Evolutionary conservation across 1,284 basidiomycete genomes (phyloP).

Genomic region (Peniophora sp.): DNA sequence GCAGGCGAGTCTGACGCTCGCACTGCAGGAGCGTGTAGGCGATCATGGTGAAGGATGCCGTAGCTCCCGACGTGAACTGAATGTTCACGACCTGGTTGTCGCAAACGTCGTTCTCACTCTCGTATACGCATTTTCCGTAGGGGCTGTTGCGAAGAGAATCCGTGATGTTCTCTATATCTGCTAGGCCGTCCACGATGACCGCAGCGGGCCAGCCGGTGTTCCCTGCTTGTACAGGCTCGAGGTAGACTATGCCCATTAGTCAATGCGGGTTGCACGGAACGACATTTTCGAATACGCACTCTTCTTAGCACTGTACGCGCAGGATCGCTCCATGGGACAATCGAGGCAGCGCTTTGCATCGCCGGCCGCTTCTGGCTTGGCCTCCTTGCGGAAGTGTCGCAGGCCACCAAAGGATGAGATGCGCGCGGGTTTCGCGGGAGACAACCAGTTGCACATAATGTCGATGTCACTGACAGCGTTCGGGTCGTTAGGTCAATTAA

Average conservation of each 20-base stretch:
- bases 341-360: conserved; percentile 63
- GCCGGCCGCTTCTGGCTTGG: conserved; percentile 64
- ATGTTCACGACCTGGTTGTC: conserved; percentile 82
- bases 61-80: conserved; percentile 70
- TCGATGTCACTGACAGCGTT: conserved; percentile 65
- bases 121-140: conserved; percentile 82
- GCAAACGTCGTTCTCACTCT: conserved; percentile 73
- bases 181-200: conserved; percentile 67
- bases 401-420: conserved; percentile 82
- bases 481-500: neutral
- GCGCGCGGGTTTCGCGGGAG: conserved; percentile 51
- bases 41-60: conserved; percentile 79
- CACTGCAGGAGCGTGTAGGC: conserved; percentile 67
- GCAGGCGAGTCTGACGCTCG: conserved; percentile 67
- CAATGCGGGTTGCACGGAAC: conserved; percentile 9
- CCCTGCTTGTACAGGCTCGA: conserved; percentile 55
- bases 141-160: conserved; percentile 54
- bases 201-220: conserved; percentile 53
- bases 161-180: conserved; percentile 73
- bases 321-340: conserved; percentile 63
- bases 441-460: conserved; percentile 71
- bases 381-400: conserved; percentile 67
- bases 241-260: conserved; percentile 45
- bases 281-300: conserved; percentile 33
- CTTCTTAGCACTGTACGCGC: conserved; percentile 81